A percentile compares a stretch with the other conserved stretches of the same genome.
These are phyloP conservation scores for Citrus maxima DNA, from an alignment of 345 rosid species.

Conservation along the genomic window DNA sequence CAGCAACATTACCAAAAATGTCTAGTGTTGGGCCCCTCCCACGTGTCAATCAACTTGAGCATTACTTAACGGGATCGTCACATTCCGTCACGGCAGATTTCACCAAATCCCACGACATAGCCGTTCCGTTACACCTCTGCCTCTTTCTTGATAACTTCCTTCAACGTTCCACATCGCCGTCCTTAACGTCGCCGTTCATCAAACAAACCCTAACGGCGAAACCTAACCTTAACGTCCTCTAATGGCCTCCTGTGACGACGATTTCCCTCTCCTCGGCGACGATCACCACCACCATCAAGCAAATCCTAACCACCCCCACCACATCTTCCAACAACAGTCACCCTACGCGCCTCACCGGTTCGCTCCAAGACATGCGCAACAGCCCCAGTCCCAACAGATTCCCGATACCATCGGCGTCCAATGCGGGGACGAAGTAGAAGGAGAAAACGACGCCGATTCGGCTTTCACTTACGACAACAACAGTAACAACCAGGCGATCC, in stretches of 20 bases:
- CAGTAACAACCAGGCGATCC: conserved; percentile 33
- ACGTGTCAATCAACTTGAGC: conserved; percentile 18
- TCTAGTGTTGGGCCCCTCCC: conserved; percentile 18
- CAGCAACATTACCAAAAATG: not conserved
- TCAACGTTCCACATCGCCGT: conserved; percentile 24
- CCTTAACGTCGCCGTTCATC: conserved; percentile 64
- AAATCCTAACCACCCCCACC: conserved; percentile 23
- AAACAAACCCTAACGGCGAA: not conserved
- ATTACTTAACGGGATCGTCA: conserved; percentile 59
- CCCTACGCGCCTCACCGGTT: conserved; percentile 46
- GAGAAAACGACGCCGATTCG: conserved; percentile 49
- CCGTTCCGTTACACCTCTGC: conserved; percentile 45
- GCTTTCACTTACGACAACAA: conserved; percentile 43
- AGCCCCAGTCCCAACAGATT: conserved; percentile 13
- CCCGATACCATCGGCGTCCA: conserved; percentile 21
- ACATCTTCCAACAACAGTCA: conserved; percentile 26
- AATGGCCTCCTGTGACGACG: conserved; percentile 95
- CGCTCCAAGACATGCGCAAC: conserved; percentile 33
- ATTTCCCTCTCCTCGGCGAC: conserved; percentile 68
- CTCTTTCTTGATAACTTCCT: not conserved
- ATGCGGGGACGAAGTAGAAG: conserved; percentile 35
- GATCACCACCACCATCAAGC: conserved; percentile 34
- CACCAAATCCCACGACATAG: conserved; percentile 15
- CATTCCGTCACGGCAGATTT: conserved; percentile 50
- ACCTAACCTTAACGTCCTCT: conserved; percentile 44